These are phyloP conservation scores for Nitzschia sp. DNA, from an alignment of 108 stramenopile species.

Conservation along the genomic window DNA sequence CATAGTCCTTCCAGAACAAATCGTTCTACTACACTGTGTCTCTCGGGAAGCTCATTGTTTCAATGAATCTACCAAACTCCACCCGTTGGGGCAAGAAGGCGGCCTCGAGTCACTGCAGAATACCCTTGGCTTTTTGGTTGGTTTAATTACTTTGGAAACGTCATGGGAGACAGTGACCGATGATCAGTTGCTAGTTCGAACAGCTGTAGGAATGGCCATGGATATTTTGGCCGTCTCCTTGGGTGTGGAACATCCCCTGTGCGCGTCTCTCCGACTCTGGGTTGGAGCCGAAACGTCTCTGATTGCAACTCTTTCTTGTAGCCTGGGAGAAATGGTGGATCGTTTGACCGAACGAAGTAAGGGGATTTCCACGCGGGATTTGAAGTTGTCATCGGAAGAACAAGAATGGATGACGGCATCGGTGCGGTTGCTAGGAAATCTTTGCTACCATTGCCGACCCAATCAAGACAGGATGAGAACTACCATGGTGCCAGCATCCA, in stretches of 20 bases:
- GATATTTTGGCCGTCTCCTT: slow-evolving; percentile 64
- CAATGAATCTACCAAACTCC: background rate
- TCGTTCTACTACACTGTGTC: slow-evolving; percentile 69
- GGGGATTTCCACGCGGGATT: slow-evolving; percentile 57
- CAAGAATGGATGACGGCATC: slow-evolving; percentile 51
- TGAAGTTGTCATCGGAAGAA: slow-evolving; percentile 50
- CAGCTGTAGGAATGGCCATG: slow-evolving; percentile 45
- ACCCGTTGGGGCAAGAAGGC: slow-evolving; percentile 43
- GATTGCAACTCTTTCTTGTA: slow-evolving; percentile 37
- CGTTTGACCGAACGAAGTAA: slow-evolving; percentile 34
- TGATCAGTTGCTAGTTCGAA: slow-evolving; percentile 33
- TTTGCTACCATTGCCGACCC: slow-evolving; percentile 59
- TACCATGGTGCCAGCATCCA: slow-evolving; percentile 43
- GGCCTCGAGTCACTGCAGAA: slow-evolving; percentile 15
- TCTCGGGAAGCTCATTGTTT: slow-evolving; percentile 40
- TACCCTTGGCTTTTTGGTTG: slow-evolving; percentile 48
- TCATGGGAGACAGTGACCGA: slow-evolving; percentile 11
- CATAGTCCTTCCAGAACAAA: slow-evolving; percentile 63
- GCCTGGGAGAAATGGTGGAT: slow-evolving; percentile 62
- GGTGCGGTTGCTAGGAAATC: slow-evolving; percentile 73
- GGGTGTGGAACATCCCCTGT: slow-evolving; percentile 30
- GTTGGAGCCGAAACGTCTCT: slow-evolving; percentile 55
- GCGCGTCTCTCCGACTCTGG: slow-evolving; percentile 32
- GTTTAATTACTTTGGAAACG: slow-evolving; percentile 12
- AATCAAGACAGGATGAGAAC: slow-evolving; percentile 73